Evolutionary conservation across 768 basidiomycete genomes (phyloP).

Genomic region (Exidia glandulosa): DNA sequence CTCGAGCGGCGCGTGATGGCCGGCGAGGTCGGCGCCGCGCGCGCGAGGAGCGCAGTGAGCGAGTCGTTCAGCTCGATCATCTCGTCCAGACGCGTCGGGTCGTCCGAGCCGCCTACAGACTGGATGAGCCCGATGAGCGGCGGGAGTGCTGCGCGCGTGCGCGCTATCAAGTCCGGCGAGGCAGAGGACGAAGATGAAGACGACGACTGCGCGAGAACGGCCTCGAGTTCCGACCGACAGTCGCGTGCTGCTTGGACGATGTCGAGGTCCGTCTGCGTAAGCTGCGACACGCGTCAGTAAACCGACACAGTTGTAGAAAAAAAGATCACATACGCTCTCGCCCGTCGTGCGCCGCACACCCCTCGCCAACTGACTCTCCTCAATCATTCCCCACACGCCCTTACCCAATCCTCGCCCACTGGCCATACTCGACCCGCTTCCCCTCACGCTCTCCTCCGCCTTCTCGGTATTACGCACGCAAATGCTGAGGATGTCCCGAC

Average conservation of each 20-base stretch:
- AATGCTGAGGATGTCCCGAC: slow-evolving; percentile 77
- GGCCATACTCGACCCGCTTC: slow-evolving; percentile 12
- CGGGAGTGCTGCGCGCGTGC: slow-evolving; percentile 40
- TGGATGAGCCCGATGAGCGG: slow-evolving; percentile 44
- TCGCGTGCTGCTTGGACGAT: slow-evolving; percentile 24
- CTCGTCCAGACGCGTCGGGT: slow-evolving; percentile 35
- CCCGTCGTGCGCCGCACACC: slow-evolving; percentile 38
- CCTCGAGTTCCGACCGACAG: slow-evolving; percentile 28
- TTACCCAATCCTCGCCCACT: slow-evolving; percentile 47
- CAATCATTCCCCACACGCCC: slow-evolving; percentile 77
- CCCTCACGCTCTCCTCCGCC: slow-evolving; percentile 36
- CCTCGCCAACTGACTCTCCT: slow-evolving; percentile 72
- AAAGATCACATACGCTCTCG: too few relatives aligned
- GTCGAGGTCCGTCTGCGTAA: slow-evolving; percentile 16
- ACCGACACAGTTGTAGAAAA: too few relatives aligned
- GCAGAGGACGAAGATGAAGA: neutral
- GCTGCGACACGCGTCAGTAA: too few relatives aligned
- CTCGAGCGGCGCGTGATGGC: slow-evolving; percentile 1
- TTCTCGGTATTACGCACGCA: slow-evolving; percentile 93
- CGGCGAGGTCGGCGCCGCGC: slow-evolving; percentile 26
- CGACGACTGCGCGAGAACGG: too few relatives aligned
- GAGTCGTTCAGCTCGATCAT: slow-evolving; percentile 64
- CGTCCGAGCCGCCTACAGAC: slow-evolving; percentile 27
- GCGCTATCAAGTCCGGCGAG: slow-evolving; percentile 33
- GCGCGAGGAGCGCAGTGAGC: slow-evolving; percentile 45